A percentile compares a stretch with the other conserved stretches of the same genome.
Evolutionary conservation across 1,284 basidiomycete genomes (phyloP).

Genomic region (Ganoderma lucidum): DNA sequence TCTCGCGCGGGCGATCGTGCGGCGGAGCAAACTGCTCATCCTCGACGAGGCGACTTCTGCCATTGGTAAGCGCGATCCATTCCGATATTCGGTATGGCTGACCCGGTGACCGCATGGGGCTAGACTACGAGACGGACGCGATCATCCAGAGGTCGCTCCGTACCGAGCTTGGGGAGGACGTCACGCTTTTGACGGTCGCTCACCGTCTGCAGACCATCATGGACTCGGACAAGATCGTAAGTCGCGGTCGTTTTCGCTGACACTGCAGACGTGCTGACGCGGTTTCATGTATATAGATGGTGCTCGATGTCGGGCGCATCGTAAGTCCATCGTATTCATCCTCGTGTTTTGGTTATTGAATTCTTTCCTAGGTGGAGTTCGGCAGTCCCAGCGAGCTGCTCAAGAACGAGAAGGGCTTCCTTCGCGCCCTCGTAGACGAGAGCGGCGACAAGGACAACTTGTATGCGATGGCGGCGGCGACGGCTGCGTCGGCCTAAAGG

Average conservation of each 20-base stretch:
- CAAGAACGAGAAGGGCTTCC: conserved; percentile 54
- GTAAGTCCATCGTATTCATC: conserved; percentile 30
- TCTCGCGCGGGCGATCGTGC: conserved; percentile 65
- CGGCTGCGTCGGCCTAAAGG: too few relatives aligned
- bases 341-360: background rate
- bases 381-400: conserved; percentile 70
- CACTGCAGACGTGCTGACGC: conserved; percentile 5
- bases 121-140: conserved; percentile 54
- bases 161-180: conserved; percentile 58
- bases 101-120: too few relatives aligned
- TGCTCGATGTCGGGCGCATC: conserved; percentile 47
- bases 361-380: conserved; percentile 56
- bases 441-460: conserved; percentile 60
- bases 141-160: conserved; percentile 67
- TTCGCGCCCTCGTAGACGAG: conserved; percentile 65
- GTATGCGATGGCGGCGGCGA: conserved; percentile 49
- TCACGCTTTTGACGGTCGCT: conserved; percentile 71
- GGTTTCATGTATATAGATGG: conserved; percentile 40
- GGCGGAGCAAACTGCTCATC: conserved; percentile 67
- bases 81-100: too few relatives aligned
- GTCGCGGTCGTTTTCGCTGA: conserved; percentile 32
- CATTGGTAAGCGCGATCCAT: conserved; percentile 18
- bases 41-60: conserved; percentile 59
- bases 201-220: conserved; percentile 78
- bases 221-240: conserved; percentile 56